Evolutionary conservation across 345 rosid genomes (phyloP), one percentile per base, ranked within the genome.

Genomic region (Citrus trifoliata): DNA sequence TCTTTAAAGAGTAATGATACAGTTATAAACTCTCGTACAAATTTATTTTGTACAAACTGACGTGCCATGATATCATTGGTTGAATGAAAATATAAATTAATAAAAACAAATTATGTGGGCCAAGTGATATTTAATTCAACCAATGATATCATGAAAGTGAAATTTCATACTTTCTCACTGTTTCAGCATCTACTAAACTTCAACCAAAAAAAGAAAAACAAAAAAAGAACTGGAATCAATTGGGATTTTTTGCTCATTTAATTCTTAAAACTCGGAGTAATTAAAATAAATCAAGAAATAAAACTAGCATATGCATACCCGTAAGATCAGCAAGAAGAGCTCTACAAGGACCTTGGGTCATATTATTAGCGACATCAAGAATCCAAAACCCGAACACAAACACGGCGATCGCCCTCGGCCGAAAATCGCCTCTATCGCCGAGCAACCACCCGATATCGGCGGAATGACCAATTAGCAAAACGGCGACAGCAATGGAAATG

Each of bases 311-410:
- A 62, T 24, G 74, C 74, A 80, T 85, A 95, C 98, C 98, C 61
- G 98, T 94, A 70, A 96, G 97, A 90, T 94, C 98, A 21, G 95
- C 98, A 4, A 96, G 98, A 59, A 96, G 90, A 82, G 99, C 99
- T 86, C 98, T 81, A 74, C 98, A 94, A 51, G 97, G 98, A 65
- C 98, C 99, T 60, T 94, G 98, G 82, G 98, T 96, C 92, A 87
- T 86, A 59, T 96, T 96, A 82, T 96, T 96, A 51, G 98, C 98
- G 4, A 94, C 87, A 80, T 96, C 97, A 42, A 96, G 93, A 58
- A 93, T 90, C 97, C 98, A 96, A 81, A 96, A 96, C 74, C 98
- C 99, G 30, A 96, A 83, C 46, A 96, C 87, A 61, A 94, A 94
- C 22, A 81, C 90, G 19, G 76, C 94, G 30, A 94, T 82, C 35